Conservation (phyloP, 208 protist species). For the Acanthamoeba divionensis region DNA sequence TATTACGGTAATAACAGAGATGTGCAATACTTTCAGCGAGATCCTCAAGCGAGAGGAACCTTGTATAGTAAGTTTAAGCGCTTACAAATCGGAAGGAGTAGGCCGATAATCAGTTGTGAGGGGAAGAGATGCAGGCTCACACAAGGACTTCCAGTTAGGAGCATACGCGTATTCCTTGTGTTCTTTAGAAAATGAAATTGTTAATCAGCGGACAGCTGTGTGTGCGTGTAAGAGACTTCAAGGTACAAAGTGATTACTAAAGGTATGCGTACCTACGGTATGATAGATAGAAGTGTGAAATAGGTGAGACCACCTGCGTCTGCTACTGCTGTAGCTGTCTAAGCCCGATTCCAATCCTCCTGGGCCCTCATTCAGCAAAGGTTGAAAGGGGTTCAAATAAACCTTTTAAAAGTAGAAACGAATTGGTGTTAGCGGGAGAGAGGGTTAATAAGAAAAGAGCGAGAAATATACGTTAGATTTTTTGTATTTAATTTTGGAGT, state of each 20-base stretch:
- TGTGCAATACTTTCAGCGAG: too few relatives aligned
- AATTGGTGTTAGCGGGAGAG: too few relatives aligned
- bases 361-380: not conserved
- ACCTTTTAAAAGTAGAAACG: not conserved
- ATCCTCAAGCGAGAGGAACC: too few relatives aligned
- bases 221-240: too few relatives aligned
- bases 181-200: too few relatives aligned
- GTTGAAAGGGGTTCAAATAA: constrained; percentile 22
- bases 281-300: constrained; percentile 40
- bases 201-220: too few relatives aligned
- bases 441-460: too few relatives aligned
- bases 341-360: not conserved
- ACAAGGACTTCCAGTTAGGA: constrained; percentile 75
- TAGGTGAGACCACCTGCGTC: constrained; percentile 31
- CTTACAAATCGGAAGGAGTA: constrained; percentile 58
- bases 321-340: constrained; percentile 42
- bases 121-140: constrained; percentile 71
- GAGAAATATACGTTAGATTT: not conserved
- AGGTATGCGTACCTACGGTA: too few relatives aligned
- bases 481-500: constrained; percentile 3
- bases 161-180: constrained; percentile 51
- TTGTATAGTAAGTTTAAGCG: too few relatives aligned
- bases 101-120: constrained; percentile 79
- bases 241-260: too few relatives aligned
- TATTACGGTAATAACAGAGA: too few relatives aligned